Percentiles rank a stretch among this genome's conserved stretches.
phyloP scores from a whole-genome alignment of 2,329 filamentous ascomycete species.

The Beauveria bassiana region DNA sequence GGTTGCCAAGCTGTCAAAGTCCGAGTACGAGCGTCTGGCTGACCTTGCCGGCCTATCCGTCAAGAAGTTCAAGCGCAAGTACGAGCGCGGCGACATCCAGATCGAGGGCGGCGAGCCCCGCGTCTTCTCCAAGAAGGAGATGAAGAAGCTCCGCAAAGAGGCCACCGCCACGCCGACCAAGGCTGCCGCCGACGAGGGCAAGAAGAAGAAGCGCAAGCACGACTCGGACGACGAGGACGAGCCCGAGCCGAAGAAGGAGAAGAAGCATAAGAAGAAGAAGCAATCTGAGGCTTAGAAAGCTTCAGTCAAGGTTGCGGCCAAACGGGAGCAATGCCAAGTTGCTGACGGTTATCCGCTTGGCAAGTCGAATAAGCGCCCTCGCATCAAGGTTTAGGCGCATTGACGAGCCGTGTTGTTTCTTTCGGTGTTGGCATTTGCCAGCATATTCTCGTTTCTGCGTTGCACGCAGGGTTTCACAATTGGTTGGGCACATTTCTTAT shows the following conservation, averaged over 20 bases:
- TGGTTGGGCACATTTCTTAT: slow-evolving; percentile 10
- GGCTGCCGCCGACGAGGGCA: slow-evolving; percentile 21
- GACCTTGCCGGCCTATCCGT: slow-evolving; percentile 61
- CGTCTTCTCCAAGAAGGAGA: slow-evolving; percentile 66
- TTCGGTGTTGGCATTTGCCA: slow-evolving; percentile 13
- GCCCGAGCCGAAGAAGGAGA: slow-evolving; percentile 49
- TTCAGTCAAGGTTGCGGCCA: background rate
- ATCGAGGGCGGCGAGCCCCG: slow-evolving; percentile 60
- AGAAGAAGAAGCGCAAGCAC: slow-evolving; percentile 66
- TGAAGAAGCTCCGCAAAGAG: slow-evolving; percentile 65
- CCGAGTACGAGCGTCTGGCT: slow-evolving; percentile 52
- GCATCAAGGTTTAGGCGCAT: background rate
- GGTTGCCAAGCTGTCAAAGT: slow-evolving; percentile 42
- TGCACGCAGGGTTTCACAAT: slow-evolving; percentile 7
- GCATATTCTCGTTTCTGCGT: slow-evolving; percentile 12
- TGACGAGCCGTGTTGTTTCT: slow-evolving; percentile 10
- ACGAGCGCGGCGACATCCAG: slow-evolving; percentile 66
- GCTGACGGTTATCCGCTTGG: background rate
- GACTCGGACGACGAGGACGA: slow-evolving; percentile 61
- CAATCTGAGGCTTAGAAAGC: slow-evolving; percentile 26
- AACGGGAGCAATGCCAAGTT: background rate
- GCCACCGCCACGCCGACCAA: slow-evolving; percentile 36
- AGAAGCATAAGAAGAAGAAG: slow-evolving; percentile 45
- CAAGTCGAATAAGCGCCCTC: background rate
- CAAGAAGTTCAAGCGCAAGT: slow-evolving; percentile 72